Percentiles rank a stretch among this genome's conserved stretches.
Evolutionary conservation across 768 basidiomycete species (phyloP).

Genomic region (Kwoniella mangroviensis): DNA sequence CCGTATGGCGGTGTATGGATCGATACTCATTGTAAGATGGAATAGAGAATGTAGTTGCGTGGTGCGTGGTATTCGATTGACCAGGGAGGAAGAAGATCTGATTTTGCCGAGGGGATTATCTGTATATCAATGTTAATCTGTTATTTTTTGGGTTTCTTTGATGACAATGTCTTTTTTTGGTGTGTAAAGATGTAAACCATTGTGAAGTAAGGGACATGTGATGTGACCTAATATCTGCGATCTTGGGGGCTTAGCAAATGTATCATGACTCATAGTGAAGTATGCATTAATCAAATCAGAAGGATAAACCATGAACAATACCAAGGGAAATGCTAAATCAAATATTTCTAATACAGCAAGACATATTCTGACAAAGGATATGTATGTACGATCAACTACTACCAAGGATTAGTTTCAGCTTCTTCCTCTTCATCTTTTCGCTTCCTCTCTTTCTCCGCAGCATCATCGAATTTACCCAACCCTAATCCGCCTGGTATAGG

Average conservation of each 20-base stretch:
- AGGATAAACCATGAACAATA: too few species aligned
- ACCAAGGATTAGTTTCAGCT: conserved; percentile 54
- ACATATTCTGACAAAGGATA: background rate
- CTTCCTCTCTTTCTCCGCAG: conserved; percentile 18
- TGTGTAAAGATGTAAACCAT: too few species aligned
- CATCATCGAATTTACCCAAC: conserved; percentile 1
- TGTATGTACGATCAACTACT: conserved; percentile 1
- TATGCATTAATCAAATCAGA: too few species aligned
- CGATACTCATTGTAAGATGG: conserved; percentile 9
- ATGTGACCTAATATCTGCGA: too few species aligned
- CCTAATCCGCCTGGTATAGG: background rate
- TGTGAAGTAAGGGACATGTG: too few species aligned
- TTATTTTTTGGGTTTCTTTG: too few species aligned
- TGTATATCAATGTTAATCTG: too few species aligned
- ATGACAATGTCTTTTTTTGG: too few species aligned
- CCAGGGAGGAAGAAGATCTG: too few species aligned
- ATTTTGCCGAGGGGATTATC: too few species aligned
- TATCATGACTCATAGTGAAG: too few species aligned
- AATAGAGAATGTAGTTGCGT: background rate
- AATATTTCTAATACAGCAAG: background rate
- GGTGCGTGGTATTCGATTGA: background rate
- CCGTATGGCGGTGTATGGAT: conserved; percentile 52
- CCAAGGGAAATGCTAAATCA: background rate
- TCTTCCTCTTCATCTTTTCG: conserved; percentile 41
- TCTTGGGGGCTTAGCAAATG: too few species aligned